A percentile compares a stretch with the other conserved stretches of the same genome.
phyloP scores from a whole-genome alignment of 768 basidiomycete genomes.

The Paxillus ammoniavirescens region DNA sequence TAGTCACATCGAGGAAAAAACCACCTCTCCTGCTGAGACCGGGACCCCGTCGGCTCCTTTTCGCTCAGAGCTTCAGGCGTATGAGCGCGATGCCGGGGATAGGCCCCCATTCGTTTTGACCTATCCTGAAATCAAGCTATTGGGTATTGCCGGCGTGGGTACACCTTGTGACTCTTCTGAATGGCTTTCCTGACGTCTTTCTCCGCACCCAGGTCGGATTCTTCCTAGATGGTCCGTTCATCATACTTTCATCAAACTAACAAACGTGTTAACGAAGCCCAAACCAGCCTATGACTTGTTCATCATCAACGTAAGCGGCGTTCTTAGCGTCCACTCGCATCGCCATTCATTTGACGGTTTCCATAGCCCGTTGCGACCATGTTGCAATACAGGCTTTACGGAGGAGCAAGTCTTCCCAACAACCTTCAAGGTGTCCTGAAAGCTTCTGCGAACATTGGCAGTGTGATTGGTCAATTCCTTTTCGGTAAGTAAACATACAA shows the following conservation, averaged over 20 bases:
- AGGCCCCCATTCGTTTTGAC: constrained; percentile 41
- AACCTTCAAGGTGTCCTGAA: constrained; percentile 63
- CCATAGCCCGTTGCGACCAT: constrained; percentile 62
- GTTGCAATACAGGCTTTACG: constrained; percentile 64
- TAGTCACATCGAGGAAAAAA: neutral
- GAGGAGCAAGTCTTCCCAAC: constrained; percentile 46
- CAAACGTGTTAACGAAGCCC: constrained; percentile 3
- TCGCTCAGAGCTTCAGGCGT: constrained; percentile 21
- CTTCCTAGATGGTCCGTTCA: constrained; percentile 62
- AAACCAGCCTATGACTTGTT: constrained; percentile 66
- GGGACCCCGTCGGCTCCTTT: neutral
- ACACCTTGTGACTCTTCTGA: neutral
- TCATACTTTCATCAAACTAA: neutral
- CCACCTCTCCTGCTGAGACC: neutral
- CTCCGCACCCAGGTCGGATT: constrained; percentile 52
- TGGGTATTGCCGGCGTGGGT: constrained; percentile 60
- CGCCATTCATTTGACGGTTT: neutral
- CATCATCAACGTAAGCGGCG: constrained; percentile 56
- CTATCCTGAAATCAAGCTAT: constrained; percentile 52
- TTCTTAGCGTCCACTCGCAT: neutral
- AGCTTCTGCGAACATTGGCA: constrained; percentile 69
- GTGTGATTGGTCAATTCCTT: constrained; percentile 65
- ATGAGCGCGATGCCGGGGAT: constrained; percentile 27
- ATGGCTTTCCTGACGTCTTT: neutral
- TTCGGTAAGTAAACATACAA: constrained; percentile 44